Conservation (phyloP, 1,284 basidiomycete species). For the Sporisorium sorghi region DNA sequence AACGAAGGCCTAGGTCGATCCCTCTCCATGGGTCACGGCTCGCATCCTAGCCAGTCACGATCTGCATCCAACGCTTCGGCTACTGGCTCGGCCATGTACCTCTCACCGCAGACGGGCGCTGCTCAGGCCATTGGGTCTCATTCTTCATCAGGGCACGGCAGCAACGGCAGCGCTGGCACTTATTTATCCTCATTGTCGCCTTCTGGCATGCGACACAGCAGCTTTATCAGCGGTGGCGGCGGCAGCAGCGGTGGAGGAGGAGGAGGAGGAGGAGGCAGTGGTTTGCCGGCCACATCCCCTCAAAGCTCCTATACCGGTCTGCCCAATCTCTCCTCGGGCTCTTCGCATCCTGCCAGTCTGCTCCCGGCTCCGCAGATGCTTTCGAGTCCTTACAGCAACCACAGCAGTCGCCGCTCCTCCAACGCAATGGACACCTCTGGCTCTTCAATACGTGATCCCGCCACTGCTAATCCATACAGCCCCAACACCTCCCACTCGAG, state of each 20-base stretch:
- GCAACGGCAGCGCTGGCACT: slow-evolving; percentile 21
- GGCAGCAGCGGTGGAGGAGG: slow-evolving; percentile 5
- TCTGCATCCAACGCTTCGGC: slow-evolving; percentile 22
- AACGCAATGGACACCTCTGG: slow-evolving; percentile 51
- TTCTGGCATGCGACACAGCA: slow-evolving; percentile 42
- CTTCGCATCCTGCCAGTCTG: slow-evolving; percentile 32
- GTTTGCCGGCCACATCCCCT: slow-evolving; percentile 20
- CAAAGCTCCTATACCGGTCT: slow-evolving; percentile 40
- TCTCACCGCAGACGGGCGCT: slow-evolving; percentile 36
- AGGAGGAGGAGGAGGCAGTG: too few relatives aligned
- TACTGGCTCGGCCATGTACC: slow-evolving; percentile 36
- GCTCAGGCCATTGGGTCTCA: slow-evolving; percentile 19
- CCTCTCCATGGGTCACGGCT: slow-evolving; percentile 47
- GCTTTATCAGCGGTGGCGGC: slow-evolving; percentile 32
- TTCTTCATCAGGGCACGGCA: slow-evolving; percentile 27
- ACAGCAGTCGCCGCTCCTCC: slow-evolving; percentile 45
- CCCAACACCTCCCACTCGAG: slow-evolving; percentile 35
- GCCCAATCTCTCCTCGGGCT: slow-evolving; percentile 27
- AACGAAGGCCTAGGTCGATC: slow-evolving; percentile 42
- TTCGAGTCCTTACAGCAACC: slow-evolving; percentile 35
- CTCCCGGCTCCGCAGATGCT: slow-evolving; percentile 45
- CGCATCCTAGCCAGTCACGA: slow-evolving; percentile 29
- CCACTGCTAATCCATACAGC: slow-evolving; percentile 34
- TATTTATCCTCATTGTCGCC: slow-evolving; percentile 38
- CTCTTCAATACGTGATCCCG: slow-evolving; percentile 38